phyloP scores from a whole-genome alignment of 2,329 filamentous ascomycete genomes.

The Fonsecaea pedrosoi region DNA sequence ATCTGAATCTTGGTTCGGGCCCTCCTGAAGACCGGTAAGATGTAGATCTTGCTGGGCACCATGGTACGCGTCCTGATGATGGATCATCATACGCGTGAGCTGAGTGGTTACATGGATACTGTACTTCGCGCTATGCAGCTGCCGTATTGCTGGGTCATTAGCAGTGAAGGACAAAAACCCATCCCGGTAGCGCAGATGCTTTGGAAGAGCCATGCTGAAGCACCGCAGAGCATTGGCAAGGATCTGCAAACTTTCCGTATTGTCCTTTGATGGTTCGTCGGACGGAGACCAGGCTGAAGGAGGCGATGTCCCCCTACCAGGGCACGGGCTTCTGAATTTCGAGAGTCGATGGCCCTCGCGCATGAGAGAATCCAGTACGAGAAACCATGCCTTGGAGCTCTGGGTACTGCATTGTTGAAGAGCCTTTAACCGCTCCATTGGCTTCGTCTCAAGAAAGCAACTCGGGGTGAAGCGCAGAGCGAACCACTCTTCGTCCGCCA shows the following conservation, averaged over 20 bases:
- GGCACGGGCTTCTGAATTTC: slow-evolving; percentile 38
- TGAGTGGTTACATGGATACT: slow-evolving; percentile 46
- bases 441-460: slow-evolving; percentile 43
- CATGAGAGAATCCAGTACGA: slow-evolving; percentile 51
- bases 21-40: neutral
- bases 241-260: slow-evolving; percentile 3
- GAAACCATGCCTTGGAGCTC: slow-evolving; percentile 48
- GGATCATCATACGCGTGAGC: slow-evolving; percentile 44
- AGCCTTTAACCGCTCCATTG: slow-evolving; percentile 44
- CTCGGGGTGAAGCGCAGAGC: slow-evolving; percentile 37
- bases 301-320: slow-evolving; percentile 8
- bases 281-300: no score
- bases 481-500: slow-evolving; percentile 47
- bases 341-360: slow-evolving; percentile 43
- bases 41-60: slow-evolving; percentile 18
- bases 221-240: slow-evolving; percentile 33
- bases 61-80: slow-evolving; percentile 15
- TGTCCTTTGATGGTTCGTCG: slow-evolving; percentile 15
- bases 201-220: slow-evolving; percentile 43
- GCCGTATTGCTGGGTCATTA: slow-evolving; percentile 5
- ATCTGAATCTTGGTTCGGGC: neutral
- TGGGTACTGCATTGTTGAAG: slow-evolving; percentile 44
- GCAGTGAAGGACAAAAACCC: slow-evolving; percentile 39
- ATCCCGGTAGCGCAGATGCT: slow-evolving; percentile 41
- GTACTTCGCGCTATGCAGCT: slow-evolving; percentile 42